Percentiles rank a stretch among this genome's conserved stretches.
These are phyloP conservation scores for Ochromonadaceae sp. DNA, from an alignment of 352 stramenopile species.

Conservation along the genomic window DNA sequence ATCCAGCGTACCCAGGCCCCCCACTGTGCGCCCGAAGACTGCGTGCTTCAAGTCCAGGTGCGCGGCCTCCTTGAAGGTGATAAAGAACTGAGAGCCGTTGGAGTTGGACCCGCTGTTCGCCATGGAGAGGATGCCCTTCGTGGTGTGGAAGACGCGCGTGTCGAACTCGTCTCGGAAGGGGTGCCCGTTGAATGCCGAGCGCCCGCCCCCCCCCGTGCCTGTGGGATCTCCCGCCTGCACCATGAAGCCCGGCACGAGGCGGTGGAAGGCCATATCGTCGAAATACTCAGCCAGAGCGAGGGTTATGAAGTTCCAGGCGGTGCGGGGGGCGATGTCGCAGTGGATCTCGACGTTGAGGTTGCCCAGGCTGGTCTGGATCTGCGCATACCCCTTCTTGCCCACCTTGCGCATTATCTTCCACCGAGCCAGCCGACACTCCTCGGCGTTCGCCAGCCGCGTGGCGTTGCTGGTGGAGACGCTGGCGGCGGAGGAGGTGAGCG, in stretches of 20 bases:
- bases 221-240: slow-evolving; percentile 78
- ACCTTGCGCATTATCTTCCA: slow-evolving; percentile 23
- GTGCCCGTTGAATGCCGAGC: slow-evolving; percentile 75
- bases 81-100: slow-evolving; percentile 97
- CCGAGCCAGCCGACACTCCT: slow-evolving; percentile 22
- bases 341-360: slow-evolving; percentile 88
- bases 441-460: slow-evolving; percentile 16
- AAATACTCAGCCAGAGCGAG: slow-evolving; percentile 81
- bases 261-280: slow-evolving; percentile 82
- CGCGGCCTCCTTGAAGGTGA: slow-evolving; percentile 83
- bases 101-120: slow-evolving; percentile 86
- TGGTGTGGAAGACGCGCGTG: slow-evolving; percentile 69
- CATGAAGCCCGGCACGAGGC: slow-evolving; percentile 92
- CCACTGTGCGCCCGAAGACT: slow-evolving; percentile 84
- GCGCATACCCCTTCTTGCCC: slow-evolving; percentile 93
- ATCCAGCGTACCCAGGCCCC: slow-evolving; percentile 63
- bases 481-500: not conserved
- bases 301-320: slow-evolving; percentile 88
- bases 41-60: slow-evolving; percentile 96
- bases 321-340: slow-evolving; percentile 87
- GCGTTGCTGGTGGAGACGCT: not conserved
- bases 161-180: slow-evolving; percentile 93
- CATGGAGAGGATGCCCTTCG: slow-evolving; percentile 80
- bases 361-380: slow-evolving; percentile 76
- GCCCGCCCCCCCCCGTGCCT: slow-evolving; percentile 75